Evolutionary conservation across 2,329 filamentous ascomycete genomes (phyloP), one percentile per base, ranked within the genome.

Genomic region (Paradendryphiella salina): DNA sequence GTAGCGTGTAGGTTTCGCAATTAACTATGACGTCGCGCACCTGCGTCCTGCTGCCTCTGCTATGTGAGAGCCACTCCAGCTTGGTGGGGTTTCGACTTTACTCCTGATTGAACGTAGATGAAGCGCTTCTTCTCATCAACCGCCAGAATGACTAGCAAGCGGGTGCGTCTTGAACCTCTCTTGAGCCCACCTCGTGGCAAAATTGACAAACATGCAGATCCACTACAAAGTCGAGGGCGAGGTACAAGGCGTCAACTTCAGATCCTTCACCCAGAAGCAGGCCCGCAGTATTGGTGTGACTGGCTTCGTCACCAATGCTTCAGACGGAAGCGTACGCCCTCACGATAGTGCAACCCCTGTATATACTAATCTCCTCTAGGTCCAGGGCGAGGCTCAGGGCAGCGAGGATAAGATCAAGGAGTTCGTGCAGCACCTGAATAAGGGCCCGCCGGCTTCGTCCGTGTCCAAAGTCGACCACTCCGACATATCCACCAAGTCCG

Each of bases 351-450:
- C 29, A 10, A 5, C 20, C 9, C 3, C 4, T 17, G 33, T 41
- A 34, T 13, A 26, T 33, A 32, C 55, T 69, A 29, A 66, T 28
- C 17, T 26, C 21, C 2, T 9, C 4, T 59, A 96, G 90, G 92
- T 97, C 38, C 85, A 90, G 67, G 93, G 93, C 20, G 92, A 96
- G 75, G 91, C 87, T 4, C 93, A 97, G 70, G 92, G 90, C 23
- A 79, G 82, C 1, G 79, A 85, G 1, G 80, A 84, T 0, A 74
- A 80, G 2, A 71, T 97, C 20, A 74, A 84, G 44, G 82, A 84
- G 47, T 87, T 96, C 59, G 75, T 96, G 29, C 83, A 87, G 60
- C 85, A 90, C 56, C 76, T 96, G 38, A 82, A 90, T 64, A 81
- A 84, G 44, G 93, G 93, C 0, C 92, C 92, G 0, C 76, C 79